phyloP scores from a whole-genome alignment of 306 rosid species.

The Cucumis melo region DNA sequence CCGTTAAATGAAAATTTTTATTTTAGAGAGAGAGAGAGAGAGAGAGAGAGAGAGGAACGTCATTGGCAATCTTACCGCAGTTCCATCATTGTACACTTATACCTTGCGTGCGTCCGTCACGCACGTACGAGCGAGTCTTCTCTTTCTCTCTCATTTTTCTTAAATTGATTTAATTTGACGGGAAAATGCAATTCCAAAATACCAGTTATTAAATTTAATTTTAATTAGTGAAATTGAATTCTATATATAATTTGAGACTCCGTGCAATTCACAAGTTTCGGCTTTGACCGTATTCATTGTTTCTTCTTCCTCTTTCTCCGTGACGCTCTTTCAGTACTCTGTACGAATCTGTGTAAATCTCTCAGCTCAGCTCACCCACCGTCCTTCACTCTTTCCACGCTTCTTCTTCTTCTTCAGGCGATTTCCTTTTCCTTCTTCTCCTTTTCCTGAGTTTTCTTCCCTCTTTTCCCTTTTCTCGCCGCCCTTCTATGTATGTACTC shows the following conservation, averaged over 20 bases:
- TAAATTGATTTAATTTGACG: background rate
- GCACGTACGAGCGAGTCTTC: slow-evolving; percentile 5
- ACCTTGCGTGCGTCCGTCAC: slow-evolving; percentile 11
- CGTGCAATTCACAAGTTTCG: slow-evolving; percentile 29
- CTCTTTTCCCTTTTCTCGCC: background rate
- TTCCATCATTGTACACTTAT: slow-evolving; percentile 16
- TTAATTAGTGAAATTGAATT: slow-evolving; percentile 29
- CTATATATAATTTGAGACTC: slow-evolving; percentile 59
- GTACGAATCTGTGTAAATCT: slow-evolving; percentile 1
- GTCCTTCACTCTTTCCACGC: background rate
- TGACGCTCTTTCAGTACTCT: slow-evolving; percentile 11
- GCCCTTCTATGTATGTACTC: background rate
- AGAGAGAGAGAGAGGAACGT: background rate
- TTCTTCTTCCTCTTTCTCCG: slow-evolving; percentile 34
- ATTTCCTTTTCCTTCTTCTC: background rate
- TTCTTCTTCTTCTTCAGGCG: slow-evolving; percentile 9
- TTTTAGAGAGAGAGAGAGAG: too few relatives aligned
- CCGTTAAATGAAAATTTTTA: background rate
- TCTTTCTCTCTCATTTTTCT: background rate
- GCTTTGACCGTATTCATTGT: slow-evolving; percentile 26
- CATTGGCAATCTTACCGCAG: background rate
- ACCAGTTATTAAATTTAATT: background rate
- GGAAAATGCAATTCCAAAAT: background rate
- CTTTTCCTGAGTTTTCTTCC: background rate
- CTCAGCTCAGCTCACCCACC: background rate